phyloP scores from a whole-genome alignment of 108 stramenopile genomes.

The Nitzschia sp. region DNA sequence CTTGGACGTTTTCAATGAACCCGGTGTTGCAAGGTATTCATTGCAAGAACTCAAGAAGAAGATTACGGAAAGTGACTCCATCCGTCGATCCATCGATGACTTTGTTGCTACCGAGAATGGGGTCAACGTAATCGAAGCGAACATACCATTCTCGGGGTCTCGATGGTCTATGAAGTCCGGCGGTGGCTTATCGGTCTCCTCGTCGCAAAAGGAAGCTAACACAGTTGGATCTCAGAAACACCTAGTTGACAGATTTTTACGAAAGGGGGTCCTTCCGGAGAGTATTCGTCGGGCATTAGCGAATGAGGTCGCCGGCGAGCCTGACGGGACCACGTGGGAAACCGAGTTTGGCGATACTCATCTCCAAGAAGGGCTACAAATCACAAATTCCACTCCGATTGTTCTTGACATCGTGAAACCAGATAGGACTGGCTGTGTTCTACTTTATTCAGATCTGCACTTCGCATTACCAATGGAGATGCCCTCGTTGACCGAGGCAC shows the following conservation, averaged over 20 bases:
- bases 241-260: neutral
- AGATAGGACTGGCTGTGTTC: neutral
- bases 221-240: neutral
- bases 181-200: too few species aligned
- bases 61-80: slow-evolving; percentile 18
- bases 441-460: slow-evolving; percentile 35
- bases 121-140: neutral
- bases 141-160: too few species aligned
- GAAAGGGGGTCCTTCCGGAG: neutral
- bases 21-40: slow-evolving; percentile 30
- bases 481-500: neutral
- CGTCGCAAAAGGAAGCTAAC: neutral
- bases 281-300: neutral
- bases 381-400: neutral
- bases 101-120: neutral
- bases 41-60: slow-evolving; percentile 7
- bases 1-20: slow-evolving; percentile 29
- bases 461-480: neutral
- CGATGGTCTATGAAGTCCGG: too few species aligned
- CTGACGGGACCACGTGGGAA: neutral
- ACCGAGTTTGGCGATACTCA: slow-evolving; percentile 8
- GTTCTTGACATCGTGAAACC: neutral
- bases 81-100: slow-evolving; percentile 26
- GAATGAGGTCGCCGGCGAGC: neutral
- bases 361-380: neutral